Evolutionary conservation across 2,329 filamentous ascomycete genomes (phyloP).

Genomic region (Sporothrix sp.): DNA sequence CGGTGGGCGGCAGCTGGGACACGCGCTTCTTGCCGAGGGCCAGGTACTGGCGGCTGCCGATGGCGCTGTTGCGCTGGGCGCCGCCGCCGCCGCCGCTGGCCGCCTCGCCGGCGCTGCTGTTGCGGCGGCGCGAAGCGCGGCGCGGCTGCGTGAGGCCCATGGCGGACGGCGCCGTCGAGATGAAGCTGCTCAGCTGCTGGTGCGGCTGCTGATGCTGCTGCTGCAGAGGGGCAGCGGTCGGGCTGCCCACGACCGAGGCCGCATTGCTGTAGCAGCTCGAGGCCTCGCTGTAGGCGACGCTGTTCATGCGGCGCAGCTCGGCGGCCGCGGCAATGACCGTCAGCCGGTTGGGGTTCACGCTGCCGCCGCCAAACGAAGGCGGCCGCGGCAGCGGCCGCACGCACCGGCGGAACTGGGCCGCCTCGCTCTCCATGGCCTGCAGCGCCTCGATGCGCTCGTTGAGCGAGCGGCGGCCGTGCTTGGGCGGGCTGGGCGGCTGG

Average conservation of each 20-base stretch:
- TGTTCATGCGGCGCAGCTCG: constrained; percentile 50
- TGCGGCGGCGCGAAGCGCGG: neutral
- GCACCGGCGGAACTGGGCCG: neutral
- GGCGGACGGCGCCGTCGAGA: neutral
- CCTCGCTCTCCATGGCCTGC: constrained; percentile 4
- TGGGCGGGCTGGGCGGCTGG: neutral
- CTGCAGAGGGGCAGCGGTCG: neutral
- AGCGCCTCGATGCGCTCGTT: constrained; percentile 8
- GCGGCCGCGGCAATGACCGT: constrained; percentile 35
- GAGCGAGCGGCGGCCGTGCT: constrained; percentile 7
- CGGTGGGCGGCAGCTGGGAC: neutral
- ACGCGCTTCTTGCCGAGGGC: constrained; percentile 12
- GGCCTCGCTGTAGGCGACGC: constrained; percentile 33
- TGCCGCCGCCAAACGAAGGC: constrained; percentile 2
- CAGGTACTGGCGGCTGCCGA: constrained; percentile 17
- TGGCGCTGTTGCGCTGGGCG: neutral
- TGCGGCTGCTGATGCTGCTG: neutral
- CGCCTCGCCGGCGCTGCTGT: constrained; percentile 16
- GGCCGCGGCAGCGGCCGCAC: constrained; percentile 9
- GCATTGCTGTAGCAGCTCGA: constrained; percentile 26
- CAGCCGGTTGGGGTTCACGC: neutral
- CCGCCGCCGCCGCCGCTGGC: neutral
- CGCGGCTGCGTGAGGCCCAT: neutral
- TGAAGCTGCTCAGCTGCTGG: neutral
- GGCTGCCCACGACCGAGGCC: constrained; percentile 11